A percentile compares a stretch with the other conserved stretches of the same genome.
Conservation (phyloP, 2,329 filamentous ascomycete species). For the Xylariomycetidae sp. region DNA sequence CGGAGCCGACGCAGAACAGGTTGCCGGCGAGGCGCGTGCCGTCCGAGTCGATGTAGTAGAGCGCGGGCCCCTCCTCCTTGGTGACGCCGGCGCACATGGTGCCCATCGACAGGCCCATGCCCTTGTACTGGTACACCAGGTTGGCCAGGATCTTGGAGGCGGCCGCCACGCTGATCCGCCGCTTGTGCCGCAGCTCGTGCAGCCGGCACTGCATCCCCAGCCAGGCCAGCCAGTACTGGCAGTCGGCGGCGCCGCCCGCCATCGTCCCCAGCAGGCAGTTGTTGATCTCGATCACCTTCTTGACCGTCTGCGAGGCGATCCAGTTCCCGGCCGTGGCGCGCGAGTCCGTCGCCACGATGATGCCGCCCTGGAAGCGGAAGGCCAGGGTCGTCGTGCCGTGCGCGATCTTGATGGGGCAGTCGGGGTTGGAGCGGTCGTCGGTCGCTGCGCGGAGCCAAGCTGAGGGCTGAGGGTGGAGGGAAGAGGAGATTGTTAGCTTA, state of each 20-base stretch:
- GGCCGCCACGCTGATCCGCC: conserved; percentile 93
- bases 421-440: conserved; percentile 93
- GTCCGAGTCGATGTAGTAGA: conserved; percentile 99
- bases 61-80: conserved; percentile 87
- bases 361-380: conserved; percentile 96
- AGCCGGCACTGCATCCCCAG: conserved; percentile 98
- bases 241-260: conserved; percentile 97
- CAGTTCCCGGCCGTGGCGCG: conserved; percentile 96
- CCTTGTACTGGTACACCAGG: conserved; percentile 97
- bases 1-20: conserved; percentile 95
- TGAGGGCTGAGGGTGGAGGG: conserved; percentile 57
- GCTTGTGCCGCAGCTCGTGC: conserved; percentile 98
- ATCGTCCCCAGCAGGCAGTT: conserved; percentile 90
- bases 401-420: conserved; percentile 98
- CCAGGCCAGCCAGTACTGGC: conserved; percentile 99
- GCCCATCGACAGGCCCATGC: conserved; percentile 97
- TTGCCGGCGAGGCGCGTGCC: conserved; percentile 90
- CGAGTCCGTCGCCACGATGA: conserved; percentile 97
- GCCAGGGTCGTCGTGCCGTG: conserved; percentile 97
- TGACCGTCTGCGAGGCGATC: conserved; percentile 99
- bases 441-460: conserved; percentile 95
- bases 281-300: conserved; percentile 99
- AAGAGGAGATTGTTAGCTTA: conserved; percentile 6
- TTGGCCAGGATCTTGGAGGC: conserved; percentile 98
- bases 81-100: conserved; percentile 99